Evolutionary conservation across 768 basidiomycete genomes (phyloP), one percentile per base, ranked within the genome.

Genomic region (Fomitopsis serialis): DNA sequence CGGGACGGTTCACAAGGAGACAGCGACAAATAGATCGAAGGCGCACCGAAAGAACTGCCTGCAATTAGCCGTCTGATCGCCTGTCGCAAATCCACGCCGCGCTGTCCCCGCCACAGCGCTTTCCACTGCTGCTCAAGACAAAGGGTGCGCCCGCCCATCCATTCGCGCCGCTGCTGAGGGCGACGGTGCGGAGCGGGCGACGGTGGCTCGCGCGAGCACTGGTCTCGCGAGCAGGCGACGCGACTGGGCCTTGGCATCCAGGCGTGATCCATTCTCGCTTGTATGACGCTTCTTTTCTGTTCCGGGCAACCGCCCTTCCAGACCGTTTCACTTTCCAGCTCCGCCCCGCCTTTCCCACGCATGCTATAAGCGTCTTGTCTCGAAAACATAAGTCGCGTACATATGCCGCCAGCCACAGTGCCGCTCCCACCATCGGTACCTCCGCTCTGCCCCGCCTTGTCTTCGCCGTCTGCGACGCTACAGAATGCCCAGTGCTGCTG

Each of bases 281-380:
- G 34, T 7, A 19, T 42, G 35, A 48, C 53, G 45, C 49, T 45
- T 54, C 46, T 32, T 51, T 52, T 55, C 56, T 60, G 50, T 55
- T 53, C 53, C 55, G 60, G 57, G 57, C 42, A 61, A 57, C 57
- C 57, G 57, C 54, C 57, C 52, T 55, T 57, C 53, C 48, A 27
- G 46, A 10, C 29, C 48, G 60, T 61, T 61, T 61, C 60, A 61
- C 44, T 45, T 56, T 48, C 32, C n/a, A 35, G 48, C 52, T 50
- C 48, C 47, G 50, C 51, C 36, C 48, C 22, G n/a, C 21, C n/a
- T 49, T 49, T 54, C 54, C n/a, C 56, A 57, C 59, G 59, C 27
- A 6, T 40, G 37, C 37, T 40, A 8, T 8, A 40, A 4, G 29
- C 37, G 15, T 19, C 6, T 40, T 19, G 37, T 40, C 37, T 19